Evolutionary conservation across 2,329 filamentous ascomycete genomes (phyloP).

Genomic region (Colletotrichum melonis): DNA sequence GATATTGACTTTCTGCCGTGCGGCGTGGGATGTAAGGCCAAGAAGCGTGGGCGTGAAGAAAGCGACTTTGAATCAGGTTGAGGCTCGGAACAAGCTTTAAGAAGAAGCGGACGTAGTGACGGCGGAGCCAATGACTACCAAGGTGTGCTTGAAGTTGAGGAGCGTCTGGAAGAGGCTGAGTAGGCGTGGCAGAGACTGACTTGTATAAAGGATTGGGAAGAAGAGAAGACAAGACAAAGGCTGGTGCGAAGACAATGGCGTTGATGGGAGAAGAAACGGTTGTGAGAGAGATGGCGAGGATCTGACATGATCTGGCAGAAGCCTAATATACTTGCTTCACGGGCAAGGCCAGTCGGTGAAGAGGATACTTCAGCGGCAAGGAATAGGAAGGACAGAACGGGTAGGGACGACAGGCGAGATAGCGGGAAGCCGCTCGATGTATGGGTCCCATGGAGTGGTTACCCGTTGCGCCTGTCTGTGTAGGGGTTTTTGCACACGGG

Average conservation of each 20-base stretch:
- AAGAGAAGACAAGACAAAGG: neutral
- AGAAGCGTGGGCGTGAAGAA: neutral
- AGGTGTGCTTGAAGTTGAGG: constrained; percentile 1
- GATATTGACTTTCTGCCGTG: constrained; percentile 9
- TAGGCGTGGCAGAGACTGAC: constrained; percentile 2
- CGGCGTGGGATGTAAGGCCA: neutral
- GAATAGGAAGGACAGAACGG: constrained; percentile 17
- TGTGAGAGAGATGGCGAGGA: constrained; percentile 4
- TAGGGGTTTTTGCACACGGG: constrained; percentile 7
- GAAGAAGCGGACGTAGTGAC: neutral
- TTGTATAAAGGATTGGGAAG: constrained; percentile 3
- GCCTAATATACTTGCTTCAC: constrained; percentile 30
- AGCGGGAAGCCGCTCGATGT: constrained; percentile 22
- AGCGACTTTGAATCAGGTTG: neutral
- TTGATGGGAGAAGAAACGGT: constrained; percentile 22
- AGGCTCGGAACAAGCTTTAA: neutral
- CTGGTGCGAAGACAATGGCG: neutral
- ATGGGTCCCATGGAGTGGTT: constrained; percentile 24
- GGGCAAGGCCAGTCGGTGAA: constrained; percentile 21
- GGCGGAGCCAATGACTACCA: neutral
- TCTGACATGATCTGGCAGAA: constrained; percentile 31
- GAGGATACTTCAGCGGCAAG: constrained; percentile 12
- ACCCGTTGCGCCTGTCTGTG: constrained; percentile 22
- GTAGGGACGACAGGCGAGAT: constrained; percentile 13
- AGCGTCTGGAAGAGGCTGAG: neutral